Evolutionary conservation across 495 filamentous ascomycete genomes (phyloP).

Genomic region (Collariella sp.): DNA sequence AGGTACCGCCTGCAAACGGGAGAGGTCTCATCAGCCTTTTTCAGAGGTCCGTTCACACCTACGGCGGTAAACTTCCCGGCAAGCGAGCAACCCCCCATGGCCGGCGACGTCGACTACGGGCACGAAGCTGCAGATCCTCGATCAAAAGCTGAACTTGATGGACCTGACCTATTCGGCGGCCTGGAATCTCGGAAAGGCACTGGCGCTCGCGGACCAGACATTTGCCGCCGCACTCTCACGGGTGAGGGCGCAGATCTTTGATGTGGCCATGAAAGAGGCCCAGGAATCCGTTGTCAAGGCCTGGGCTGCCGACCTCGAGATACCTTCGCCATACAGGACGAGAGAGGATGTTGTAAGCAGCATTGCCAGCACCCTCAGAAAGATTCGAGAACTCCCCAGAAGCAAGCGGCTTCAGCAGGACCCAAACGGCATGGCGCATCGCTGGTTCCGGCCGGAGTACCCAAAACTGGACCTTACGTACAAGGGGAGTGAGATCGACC

Average conservation of each 20-base stretch:
- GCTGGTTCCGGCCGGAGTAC: too few species aligned
- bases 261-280: neutral
- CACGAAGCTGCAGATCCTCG: conserved; percentile 38
- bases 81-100: conserved; percentile 2
- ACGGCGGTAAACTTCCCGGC: too few species aligned
- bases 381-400: too few species aligned
- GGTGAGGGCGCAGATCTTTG: conserved; percentile 14
- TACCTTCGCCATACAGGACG: too few species aligned
- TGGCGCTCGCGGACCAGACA: conserved; percentile 26
- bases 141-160: conserved; percentile 36
- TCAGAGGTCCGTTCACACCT: conserved; percentile 37
- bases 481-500: too few species aligned
- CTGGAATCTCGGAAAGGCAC: conserved; percentile 37
- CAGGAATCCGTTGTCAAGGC: neutral
- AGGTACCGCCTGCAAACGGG: conserved; percentile 32
- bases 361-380: too few species aligned
- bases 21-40: conserved; percentile 33
- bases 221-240: conserved; percentile 25
- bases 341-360: too few species aligned
- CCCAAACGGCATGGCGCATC: too few species aligned
- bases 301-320: too few species aligned
- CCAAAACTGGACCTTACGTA: too few species aligned
- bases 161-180: conserved; percentile 41
- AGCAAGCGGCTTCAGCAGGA: too few species aligned
- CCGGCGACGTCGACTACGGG: conserved; percentile 24